Base-by-base conservation (phyloP, 768 basidiomycete species). In the Leucogyrophana mollusca region DNA sequence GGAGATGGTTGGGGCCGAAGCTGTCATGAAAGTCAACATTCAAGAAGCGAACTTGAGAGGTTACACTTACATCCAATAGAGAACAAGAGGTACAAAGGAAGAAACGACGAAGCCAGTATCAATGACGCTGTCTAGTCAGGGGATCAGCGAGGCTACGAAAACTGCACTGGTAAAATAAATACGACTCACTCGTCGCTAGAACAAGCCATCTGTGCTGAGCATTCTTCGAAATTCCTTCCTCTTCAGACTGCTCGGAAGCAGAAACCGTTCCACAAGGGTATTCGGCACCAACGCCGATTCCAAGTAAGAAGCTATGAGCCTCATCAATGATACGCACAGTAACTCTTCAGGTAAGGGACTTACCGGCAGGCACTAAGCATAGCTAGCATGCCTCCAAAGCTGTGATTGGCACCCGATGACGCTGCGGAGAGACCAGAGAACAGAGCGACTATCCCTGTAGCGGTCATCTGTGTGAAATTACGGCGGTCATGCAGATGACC, bases 261-360 rank as follows among this genome's bases (percentile, higher is more conserved):
- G 91, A 88, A 13, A 93, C 90, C 0, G 86, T 87, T 20, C 94
- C 93, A 51, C 90, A 90, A 6, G 94, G 94, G 54, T 94, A 94
- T 63, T 90, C 89, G 4, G 88, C 89, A 4, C 91, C 90, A 0
- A 93, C 76, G 18, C 93, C 93, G 44, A 94, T 85, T 30, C 94
- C 94, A 36, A 94, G 74, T 1, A 96, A 65, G 73, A 94, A 94
- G 6, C 90, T 90, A 46, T 51, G 9, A 3, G 21, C 11, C 16
- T 4, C 11, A 18, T 35, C 3, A 24, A 42, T 43, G 30, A 8
- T 20, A 18, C 38, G 23, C 0, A 10, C n/a, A 9, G 30, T 43
- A 14, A 18, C 17, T 1, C 22, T n/a, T 23, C 14, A 24, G 30
- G 10, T 17, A 33, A 30, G 24, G 13, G 27, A 61, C 69, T 55